phyloP scores from a whole-genome alignment of 2,329 filamentous ascomycete genomes.

The Myriosclerotinia scirpicola region DNA sequence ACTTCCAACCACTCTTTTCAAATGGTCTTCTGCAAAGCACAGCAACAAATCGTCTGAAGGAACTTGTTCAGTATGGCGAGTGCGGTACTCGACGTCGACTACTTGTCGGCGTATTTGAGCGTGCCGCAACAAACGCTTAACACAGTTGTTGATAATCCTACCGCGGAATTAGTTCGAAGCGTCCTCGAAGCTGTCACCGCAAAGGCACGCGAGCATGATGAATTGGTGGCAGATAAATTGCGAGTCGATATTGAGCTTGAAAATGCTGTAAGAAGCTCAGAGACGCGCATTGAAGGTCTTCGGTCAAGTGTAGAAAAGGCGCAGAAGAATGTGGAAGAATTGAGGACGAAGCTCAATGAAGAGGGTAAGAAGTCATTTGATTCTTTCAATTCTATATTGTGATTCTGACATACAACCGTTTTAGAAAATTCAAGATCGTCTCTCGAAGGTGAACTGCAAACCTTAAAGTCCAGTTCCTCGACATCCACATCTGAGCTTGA shows the following conservation, averaged over 20 bases:
- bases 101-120: constrained; percentile 70
- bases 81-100: constrained; percentile 65
- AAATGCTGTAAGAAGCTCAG: constrained; percentile 79
- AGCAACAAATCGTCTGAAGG: constrained; percentile 18
- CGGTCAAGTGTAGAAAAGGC: constrained; percentile 81
- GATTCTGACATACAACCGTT: constrained; percentile 12
- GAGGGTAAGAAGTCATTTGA: constrained; percentile 60
- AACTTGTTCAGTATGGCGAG: constrained; percentile 53
- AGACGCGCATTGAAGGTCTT: constrained; percentile 77
- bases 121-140: constrained; percentile 64
- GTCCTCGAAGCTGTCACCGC: constrained; percentile 72
- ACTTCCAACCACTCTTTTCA: background rate
- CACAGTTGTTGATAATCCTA: constrained; percentile 65
- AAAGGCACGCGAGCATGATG: constrained; percentile 81
- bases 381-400: background rate
- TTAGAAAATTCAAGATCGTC: constrained; percentile 73
- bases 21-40: constrained; percentile 22
- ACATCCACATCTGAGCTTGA: constrained; percentile 74
- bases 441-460: constrained; percentile 78
- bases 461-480: constrained; percentile 71
- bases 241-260: constrained; percentile 91
- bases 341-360: constrained; percentile 76
- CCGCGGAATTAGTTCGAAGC: constrained; percentile 71
- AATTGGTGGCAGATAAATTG: constrained; percentile 82
- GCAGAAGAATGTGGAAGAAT: constrained; percentile 77